phyloP scores from a whole-genome alignment of 2,329 filamentous ascomycete species.

The Exophiala phaeomuriformis region DNA sequence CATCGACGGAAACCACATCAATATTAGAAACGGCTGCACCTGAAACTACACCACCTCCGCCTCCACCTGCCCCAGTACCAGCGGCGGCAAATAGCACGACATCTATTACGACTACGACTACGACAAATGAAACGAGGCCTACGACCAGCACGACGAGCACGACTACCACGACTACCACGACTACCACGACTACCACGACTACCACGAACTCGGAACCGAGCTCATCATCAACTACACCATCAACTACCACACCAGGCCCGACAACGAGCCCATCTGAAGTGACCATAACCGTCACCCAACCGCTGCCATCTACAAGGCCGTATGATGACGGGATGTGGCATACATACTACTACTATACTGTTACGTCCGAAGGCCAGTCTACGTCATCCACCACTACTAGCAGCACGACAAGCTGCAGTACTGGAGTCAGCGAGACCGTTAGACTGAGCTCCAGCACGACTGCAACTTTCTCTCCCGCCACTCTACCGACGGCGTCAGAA shows the following conservation, averaged over 20 bases:
- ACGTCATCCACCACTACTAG: neutral
- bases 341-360: slow-evolving; percentile 28
- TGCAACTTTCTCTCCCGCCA: neutral
- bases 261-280: neutral
- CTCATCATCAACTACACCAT: neutral
- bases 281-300: slow-evolving; percentile 22
- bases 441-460: neutral
- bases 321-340: slow-evolving; percentile 32
- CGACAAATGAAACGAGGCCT: neutral
- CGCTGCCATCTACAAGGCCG: slow-evolving; percentile 19
- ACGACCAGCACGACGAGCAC: neutral
- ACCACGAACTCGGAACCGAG: neutral
- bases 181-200: neutral
- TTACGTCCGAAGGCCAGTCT: slow-evolving; percentile 1
- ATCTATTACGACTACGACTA: neutral
- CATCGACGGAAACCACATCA: too few relatives aligned
- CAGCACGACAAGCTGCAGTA: neutral
- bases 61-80: neutral
- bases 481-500: neutral
- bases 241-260: neutral
- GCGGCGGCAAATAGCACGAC: too few relatives aligned
- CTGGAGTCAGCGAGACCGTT: neutral
- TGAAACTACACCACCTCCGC: neutral
- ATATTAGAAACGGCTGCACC: too few relatives aligned
- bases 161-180: neutral